Evolutionary conservation across 257 asterid genomes (phyloP).

Genomic region (Capsicum chinense): DNA sequence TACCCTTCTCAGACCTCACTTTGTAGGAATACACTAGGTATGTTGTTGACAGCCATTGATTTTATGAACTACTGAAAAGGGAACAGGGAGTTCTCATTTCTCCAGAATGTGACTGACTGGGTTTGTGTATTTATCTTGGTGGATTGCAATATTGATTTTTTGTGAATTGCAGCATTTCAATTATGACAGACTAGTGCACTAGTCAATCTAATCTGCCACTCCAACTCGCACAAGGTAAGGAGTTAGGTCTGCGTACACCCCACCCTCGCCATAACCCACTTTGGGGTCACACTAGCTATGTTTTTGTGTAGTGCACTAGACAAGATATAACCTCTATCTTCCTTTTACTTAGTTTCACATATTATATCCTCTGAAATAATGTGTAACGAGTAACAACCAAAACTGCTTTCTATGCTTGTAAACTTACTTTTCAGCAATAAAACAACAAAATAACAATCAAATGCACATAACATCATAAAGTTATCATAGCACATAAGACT

Average conservation of each 20-base stretch:
- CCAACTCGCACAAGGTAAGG: no score
- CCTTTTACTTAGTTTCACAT: background rate
- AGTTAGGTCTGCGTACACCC: no score
- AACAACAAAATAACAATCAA: background rate
- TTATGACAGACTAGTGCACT: constrained; percentile 17
- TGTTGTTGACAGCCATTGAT: background rate
- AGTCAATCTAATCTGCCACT: background rate
- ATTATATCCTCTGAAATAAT: constrained; percentile 15
- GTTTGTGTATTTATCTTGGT: background rate
- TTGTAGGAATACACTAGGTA: no score
- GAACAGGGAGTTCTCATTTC: constrained; percentile 10
- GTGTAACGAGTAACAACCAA: constrained; percentile 4
- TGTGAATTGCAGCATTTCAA: background rate
- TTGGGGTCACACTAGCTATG: no score
- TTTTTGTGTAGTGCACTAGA: background rate
- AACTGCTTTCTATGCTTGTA: background rate
- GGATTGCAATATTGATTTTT: background rate
- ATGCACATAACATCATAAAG: constrained; percentile 20
- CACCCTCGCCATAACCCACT: no score
- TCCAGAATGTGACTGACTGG: background rate
- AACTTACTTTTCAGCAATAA: background rate
- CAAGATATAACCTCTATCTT: background rate
- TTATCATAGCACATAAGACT: constrained; percentile 8
- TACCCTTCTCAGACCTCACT: no score
- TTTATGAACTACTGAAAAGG: background rate